Evolutionary conservation across 176 grass and related monocot species (phyloP), one percentile per base, ranked within the genome.

Genomic region (Juncus effusus): DNA sequence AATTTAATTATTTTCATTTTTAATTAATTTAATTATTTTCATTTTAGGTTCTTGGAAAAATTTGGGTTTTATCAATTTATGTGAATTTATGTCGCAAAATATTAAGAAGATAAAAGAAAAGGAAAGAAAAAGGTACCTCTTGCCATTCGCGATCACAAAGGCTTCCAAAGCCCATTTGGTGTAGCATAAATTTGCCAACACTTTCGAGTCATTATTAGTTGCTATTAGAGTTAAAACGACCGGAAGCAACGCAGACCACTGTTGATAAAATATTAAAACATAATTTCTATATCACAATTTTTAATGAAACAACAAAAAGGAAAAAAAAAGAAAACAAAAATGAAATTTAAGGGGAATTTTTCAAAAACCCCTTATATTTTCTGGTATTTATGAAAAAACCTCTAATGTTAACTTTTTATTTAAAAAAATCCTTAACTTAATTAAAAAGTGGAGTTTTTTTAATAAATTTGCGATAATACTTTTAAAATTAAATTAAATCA

Each of bases 81-180:
- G 19, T 28, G 19, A 28, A 28, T 28, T 28, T 28, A 60, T 60
- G 56, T 9, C 10, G 5, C 28, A 38, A 61, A 60, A 37, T 39
- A 12, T 10, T 38, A 16, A 38, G 15, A 38, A 14, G 39, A 61
- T 38, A 42, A 64, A 64, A 38, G 38, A 13, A 12, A 36, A 63
- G 36, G 60, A n/a, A 47, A 28, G 19, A 40, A 41, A 64, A 60
- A 37, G 60, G 42, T 50, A 83, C 79, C 58, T 85, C 76, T 94
- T 56, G 42, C 78, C 90, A 69, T 95, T 95, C 3, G 76, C 85
- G 40, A 95, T 80, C 15, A 95, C 90, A 39, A 95, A 95, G 3
- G 79, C 90, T 77, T 95, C 90, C 1, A 95, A 66, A 6, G 90
- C 90, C 90, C 90, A 95, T 73, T 95, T 95, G 6, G 90, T 95